Percentiles rank a stretch among this genome's conserved stretches.
phyloP scores from a whole-genome alignment of 2,329 filamentous ascomycete genomes.

The Sphaerostilbella broomeana region DNA sequence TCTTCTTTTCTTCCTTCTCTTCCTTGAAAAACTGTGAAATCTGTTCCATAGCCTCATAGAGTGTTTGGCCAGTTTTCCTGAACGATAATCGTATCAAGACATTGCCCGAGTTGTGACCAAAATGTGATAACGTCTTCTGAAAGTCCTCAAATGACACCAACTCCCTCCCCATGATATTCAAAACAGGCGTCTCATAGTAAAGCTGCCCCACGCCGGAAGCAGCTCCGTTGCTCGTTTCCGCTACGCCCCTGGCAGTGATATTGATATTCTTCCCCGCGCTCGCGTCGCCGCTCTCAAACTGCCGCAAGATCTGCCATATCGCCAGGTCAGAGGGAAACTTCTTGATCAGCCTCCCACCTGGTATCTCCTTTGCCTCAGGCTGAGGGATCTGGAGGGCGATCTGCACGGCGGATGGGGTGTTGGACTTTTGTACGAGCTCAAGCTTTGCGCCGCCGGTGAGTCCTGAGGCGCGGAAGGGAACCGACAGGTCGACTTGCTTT shows the following conservation, averaged over 20 bases:
- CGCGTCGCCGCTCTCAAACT: constrained; percentile 75
- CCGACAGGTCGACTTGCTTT: constrained; percentile 77
- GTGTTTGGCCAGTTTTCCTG: constrained; percentile 64
- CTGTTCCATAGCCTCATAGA: constrained; percentile 78
- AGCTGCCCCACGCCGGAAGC: constrained; percentile 63
- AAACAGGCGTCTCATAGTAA: constrained; percentile 78
- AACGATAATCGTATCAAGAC: constrained; percentile 74
- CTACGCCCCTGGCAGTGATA: constrained; percentile 76
- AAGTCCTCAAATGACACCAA: constrained; percentile 71
- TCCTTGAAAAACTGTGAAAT: constrained; percentile 70
- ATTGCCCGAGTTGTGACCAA: constrained; percentile 81
- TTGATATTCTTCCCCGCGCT: constrained; percentile 59
- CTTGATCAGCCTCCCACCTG: constrained; percentile 64
- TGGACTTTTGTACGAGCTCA: constrained; percentile 81
- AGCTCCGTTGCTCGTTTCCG: constrained; percentile 49
- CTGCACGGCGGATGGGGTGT: constrained; percentile 76
- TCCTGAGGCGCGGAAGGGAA: constrained; percentile 75
- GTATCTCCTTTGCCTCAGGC: constrained; percentile 56
- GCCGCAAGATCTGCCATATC: constrained; percentile 81
- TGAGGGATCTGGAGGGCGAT: constrained; percentile 82
- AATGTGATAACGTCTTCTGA: constrained; percentile 79
- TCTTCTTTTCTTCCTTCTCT: constrained; percentile 26
- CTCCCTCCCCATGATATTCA: constrained; percentile 78
- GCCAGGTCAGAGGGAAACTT: constrained; percentile 86
- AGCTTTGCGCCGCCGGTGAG: constrained; percentile 82